phyloP scores from a whole-genome alignment of 495 filamentous ascomycete genomes.

The Aspergillus carlsbadensis region DNA sequence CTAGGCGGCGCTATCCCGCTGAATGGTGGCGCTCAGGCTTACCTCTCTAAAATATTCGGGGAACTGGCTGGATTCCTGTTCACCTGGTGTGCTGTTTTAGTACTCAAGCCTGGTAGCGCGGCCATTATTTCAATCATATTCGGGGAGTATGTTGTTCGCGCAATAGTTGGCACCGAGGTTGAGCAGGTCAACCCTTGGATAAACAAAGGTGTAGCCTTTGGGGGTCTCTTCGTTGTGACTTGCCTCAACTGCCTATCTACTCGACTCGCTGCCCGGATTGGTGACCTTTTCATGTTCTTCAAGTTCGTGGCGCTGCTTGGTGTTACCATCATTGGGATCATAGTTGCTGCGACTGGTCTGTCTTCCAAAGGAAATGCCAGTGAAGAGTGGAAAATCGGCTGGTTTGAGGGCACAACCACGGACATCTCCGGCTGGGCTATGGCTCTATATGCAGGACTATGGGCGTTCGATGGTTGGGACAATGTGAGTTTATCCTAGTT shows the following conservation, averaged over 20 bases:
- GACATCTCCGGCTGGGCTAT: conserved; percentile 83
- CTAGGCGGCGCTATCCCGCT: conserved; percentile 92
- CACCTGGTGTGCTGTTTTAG: conserved; percentile 92
- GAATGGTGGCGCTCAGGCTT: conserved; percentile 91
- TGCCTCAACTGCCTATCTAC: conserved; percentile 89
- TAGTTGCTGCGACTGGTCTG: conserved; percentile 84
- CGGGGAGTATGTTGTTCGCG: conserved; percentile 91
- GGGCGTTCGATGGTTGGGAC: conserved; percentile 99
- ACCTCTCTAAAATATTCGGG: conserved; percentile 93
- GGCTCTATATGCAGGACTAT: conserved; percentile 90
- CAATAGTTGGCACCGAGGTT: conserved; percentile 76
- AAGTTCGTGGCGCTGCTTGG: conserved; percentile 89
- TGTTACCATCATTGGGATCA: conserved; percentile 83
- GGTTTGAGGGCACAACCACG: conserved; percentile 86
- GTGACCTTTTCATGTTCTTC: conserved; percentile 92
- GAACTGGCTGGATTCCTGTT: conserved; percentile 90
- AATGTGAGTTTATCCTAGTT: conserved; percentile 62
- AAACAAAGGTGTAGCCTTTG: conserved; percentile 83
- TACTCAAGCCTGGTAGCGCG: conserved; percentile 87
- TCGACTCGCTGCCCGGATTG: conserved; percentile 76
- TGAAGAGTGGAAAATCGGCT: conserved; percentile 84
- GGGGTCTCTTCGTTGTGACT: conserved; percentile 73
- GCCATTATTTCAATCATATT: conserved; percentile 98
- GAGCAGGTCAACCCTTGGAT: conserved; percentile 78
- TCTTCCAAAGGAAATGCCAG: conserved; percentile 73